These are phyloP conservation scores for Apiospora koreana DNA, from an alignment of 2,329 filamentous ascomycete genomes.

Conservation along the genomic window DNA sequence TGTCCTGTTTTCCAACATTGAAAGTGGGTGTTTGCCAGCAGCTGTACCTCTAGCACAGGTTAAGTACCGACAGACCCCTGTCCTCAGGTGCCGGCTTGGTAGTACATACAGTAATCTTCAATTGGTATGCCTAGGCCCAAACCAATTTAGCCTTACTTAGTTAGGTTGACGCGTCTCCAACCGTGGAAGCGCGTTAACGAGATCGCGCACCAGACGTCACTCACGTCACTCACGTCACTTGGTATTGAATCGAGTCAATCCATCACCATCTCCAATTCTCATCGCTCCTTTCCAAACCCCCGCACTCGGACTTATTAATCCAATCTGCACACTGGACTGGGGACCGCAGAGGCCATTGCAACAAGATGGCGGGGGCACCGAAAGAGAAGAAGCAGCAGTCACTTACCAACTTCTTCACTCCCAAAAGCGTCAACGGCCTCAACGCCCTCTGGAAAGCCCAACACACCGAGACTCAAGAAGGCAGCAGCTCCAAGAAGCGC, in stretches of 20 bases:
- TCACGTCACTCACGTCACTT: background rate
- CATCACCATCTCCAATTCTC: background rate
- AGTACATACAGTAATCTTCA: too few relatives aligned
- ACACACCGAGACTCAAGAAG: conserved; percentile 21
- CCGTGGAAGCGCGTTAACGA: background rate
- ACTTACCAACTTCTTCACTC: conserved; percentile 83
- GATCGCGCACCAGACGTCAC: background rate
- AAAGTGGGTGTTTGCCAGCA: too few relatives aligned
- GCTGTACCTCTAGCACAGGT: too few relatives aligned
- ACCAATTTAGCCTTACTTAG: background rate
- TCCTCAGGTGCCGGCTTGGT: background rate
- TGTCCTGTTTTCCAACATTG: too few relatives aligned
- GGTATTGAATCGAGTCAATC: background rate
- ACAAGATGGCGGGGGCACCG: conserved; percentile 39
- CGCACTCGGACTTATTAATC: background rate
- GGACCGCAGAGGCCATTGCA: background rate
- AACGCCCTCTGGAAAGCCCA: conserved; percentile 38
- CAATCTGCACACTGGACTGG: background rate
- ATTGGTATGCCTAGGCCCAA: too few relatives aligned
- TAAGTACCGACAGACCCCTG: too few relatives aligned
- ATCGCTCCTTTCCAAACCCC: background rate
- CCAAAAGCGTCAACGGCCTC: conserved; percentile 54
- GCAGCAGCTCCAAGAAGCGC: conserved; percentile 46
- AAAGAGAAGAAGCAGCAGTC: conserved; percentile 73
- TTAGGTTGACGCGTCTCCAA: background rate